Evolutionary conservation across 2,329 filamentous ascomycete genomes (phyloP).

Genomic region (Davidsoniella neocaledoniae): DNA sequence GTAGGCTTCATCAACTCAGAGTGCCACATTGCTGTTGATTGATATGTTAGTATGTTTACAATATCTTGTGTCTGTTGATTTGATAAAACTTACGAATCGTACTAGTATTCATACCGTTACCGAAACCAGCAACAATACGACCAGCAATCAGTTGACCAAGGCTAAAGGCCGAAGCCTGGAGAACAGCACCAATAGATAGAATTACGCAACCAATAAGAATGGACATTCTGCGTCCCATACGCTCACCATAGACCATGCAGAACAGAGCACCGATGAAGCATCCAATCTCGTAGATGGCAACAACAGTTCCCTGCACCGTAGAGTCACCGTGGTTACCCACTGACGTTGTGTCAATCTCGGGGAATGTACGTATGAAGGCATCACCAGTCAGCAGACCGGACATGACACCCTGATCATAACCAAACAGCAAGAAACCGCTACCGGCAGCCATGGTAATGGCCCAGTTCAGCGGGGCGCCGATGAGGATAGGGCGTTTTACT

Average conservation of each 20-base stretch:
- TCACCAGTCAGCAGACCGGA: conserved; percentile 45
- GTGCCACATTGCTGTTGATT: conserved; percentile 45
- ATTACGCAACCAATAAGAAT: conserved; percentile 42
- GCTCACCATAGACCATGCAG: conserved; percentile 34
- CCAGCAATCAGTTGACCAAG: too few species aligned
- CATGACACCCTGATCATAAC: conserved; percentile 54
- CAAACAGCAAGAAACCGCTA: conserved; percentile 21
- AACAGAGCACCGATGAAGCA: conserved; percentile 21
- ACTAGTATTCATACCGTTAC: too few species aligned
- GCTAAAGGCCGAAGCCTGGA: conserved; percentile 16
- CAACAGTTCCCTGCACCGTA: conserved; percentile 40
- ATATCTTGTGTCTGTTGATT: too few species aligned
- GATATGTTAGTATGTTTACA: conserved; percentile 26
- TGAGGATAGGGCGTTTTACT: conserved; percentile 13
- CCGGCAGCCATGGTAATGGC: conserved; percentile 22
- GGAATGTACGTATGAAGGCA: conserved; percentile 26
- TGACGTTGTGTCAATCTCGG: conserved; percentile 25
- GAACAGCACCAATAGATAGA: conserved; percentile 39
- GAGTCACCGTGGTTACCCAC: conserved; percentile 23
- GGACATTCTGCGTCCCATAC: conserved; percentile 39
- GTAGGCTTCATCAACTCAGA: conserved; percentile 33
- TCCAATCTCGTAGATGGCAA: conserved; percentile 39
- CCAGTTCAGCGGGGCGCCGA: conserved; percentile 23
- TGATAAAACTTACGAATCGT: too few species aligned
- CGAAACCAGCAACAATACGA: too few species aligned